phyloP scores from a whole-genome alignment of 2,329 filamentous ascomycete species.

The Fusarium haematococcum region DNA sequence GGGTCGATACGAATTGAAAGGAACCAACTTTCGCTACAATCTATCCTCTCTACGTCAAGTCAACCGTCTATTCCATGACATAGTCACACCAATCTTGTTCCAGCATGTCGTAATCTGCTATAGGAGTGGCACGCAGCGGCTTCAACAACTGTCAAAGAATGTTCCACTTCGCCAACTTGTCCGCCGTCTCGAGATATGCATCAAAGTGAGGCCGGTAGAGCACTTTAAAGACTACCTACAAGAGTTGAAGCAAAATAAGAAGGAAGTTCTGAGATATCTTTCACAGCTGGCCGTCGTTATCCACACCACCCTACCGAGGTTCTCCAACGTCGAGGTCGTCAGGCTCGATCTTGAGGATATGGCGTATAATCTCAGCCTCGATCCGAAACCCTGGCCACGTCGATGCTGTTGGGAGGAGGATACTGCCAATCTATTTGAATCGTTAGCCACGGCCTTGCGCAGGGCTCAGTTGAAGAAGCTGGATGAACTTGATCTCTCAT shows the following conservation, averaged over 20 bases:
- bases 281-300: conserved; percentile 7
- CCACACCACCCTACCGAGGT: conserved; percentile 5
- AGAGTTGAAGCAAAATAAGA: neutral
- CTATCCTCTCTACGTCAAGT: conserved; percentile 5
- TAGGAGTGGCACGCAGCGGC: neutral
- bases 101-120: conserved; percentile 5
- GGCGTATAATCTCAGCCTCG: neutral
- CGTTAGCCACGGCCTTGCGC: conserved; percentile 4
- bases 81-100: conserved; percentile 6
- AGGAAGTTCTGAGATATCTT: conserved; percentile 1
- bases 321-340: neutral
- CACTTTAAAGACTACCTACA: neutral
- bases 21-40: neutral
- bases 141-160: conserved; percentile 5
- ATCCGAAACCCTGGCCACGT: neutral
- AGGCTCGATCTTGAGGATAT: conserved; percentile 8
- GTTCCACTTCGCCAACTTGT: conserved; percentile 8
- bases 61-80: conserved; percentile 1
- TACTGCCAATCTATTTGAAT: conserved; percentile 8
- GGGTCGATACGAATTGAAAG: conserved; percentile 10
- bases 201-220: neutral
- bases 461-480: conserved; percentile 4
- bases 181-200: conserved; percentile 10
- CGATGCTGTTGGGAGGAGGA: neutral
- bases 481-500: conserved; percentile 6